Evolutionary conservation across 1,139 yeast genomes (phyloP), one percentile per base, ranked within the genome.

Genomic region (Lodderomyces elongisporus): DNA sequence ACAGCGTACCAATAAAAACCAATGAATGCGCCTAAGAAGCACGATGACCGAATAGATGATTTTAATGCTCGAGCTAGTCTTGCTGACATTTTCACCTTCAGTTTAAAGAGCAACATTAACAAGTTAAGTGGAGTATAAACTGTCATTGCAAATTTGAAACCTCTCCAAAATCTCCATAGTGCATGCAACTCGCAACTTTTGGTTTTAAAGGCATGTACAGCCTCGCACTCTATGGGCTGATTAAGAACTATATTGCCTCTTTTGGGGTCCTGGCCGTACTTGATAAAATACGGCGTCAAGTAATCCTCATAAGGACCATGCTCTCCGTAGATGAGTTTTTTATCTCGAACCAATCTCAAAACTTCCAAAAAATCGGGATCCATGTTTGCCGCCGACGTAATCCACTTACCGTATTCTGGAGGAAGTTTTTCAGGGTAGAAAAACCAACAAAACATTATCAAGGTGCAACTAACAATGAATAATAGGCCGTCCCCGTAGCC

Each of bases 361-460:
- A 48, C 42, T 17, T 46, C 47, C 10, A 58, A 38, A 9, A 62
- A 35, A 30, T 58, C 66, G 16, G 46, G 46, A 40, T 62, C 68
- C 68, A 62, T 61, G 37, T 57, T 56, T 6, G 68, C 68, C 14
- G 68, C 68, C n/a, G 62, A 54, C 4, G 68, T 61, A 38, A 62
- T 61, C 68, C 68, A 62, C 34, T 56, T 54, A 20, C 58, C 44
- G 38, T 62, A 62, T n/a, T 62, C 56, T 1, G 66, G 66, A 12
- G 67, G 67, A 17, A 62, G 45, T 14, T 46, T 43, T 5, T 52
- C 45, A 2, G 65, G 66, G 28, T 48, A 34, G 39, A 40, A 61
- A 41, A 62, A 61, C 68, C 68, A 62, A 18, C 60, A 43, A 39
- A 46, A 60, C 68, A 62, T 62, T 28, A 62, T 60, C 14, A 53